Evolutionary conservation across 345 rosid genomes (phyloP).

Genomic region (Arabis hirsuta): DNA sequence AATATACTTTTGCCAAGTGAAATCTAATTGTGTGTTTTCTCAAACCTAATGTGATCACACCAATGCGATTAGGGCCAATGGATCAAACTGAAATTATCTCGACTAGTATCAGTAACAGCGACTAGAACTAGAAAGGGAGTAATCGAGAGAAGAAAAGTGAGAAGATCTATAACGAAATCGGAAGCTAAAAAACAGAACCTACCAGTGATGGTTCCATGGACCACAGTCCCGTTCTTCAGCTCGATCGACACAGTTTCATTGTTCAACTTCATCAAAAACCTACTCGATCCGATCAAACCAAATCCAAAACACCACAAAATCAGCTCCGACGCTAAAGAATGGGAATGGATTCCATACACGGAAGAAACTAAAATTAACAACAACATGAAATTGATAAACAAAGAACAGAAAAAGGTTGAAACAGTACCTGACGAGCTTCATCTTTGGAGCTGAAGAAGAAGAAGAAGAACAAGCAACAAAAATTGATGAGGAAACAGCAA

Average conservation of each 20-base stretch:
- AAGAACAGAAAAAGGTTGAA: neutral
- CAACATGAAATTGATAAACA: neutral
- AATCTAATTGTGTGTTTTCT: constrained; percentile 8
- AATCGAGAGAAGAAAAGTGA: constrained; percentile 11
- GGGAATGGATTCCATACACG: neutral
- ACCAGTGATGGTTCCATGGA: constrained; percentile 97
- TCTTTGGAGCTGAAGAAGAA: constrained; percentile 26
- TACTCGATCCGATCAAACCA: constrained; percentile 38
- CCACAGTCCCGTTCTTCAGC: constrained; percentile 93
- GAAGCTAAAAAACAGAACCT: constrained; percentile 7
- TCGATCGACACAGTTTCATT: constrained; percentile 96
- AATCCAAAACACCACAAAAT: neutral
- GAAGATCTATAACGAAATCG: constrained; percentile 4
- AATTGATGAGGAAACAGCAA: constrained; percentile 15
- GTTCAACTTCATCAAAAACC: constrained; percentile 98
- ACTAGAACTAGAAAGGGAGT: constrained; percentile 22
- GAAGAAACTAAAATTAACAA: neutral
- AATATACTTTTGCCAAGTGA: neutral
- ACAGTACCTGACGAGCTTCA: constrained; percentile 60
- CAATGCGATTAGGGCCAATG: neutral
- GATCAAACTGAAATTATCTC: constrained; percentile 1
- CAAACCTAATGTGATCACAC: constrained; percentile 10
- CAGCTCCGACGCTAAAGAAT: neutral
- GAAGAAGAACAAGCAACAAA: constrained; percentile 18
- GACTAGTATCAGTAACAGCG: constrained; percentile 26